These are phyloP conservation scores for Kazachstania kunashirensis DNA, from an alignment of 805 yeast genomes.

Conservation along the genomic window DNA sequence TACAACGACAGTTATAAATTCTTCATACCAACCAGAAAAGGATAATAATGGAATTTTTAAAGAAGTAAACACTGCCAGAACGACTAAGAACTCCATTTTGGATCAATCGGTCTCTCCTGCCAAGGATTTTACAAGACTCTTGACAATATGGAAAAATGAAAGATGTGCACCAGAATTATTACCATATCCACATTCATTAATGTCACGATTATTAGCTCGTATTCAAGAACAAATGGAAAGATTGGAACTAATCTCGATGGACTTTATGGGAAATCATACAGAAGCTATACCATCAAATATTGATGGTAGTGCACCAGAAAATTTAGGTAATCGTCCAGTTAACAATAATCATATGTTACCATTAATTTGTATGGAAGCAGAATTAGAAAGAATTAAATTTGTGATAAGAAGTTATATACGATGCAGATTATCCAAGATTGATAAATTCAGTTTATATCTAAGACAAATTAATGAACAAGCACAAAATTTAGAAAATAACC, in stretches of 20 bases:
- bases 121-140: slow-evolving; percentile 31
- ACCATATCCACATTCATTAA: slow-evolving; percentile 53
- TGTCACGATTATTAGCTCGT: slow-evolving; percentile 48
- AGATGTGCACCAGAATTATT: slow-evolving; percentile 81
- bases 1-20: slow-evolving; percentile 15
- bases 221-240: slow-evolving; percentile 63
- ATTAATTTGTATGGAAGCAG: slow-evolving; percentile 80
- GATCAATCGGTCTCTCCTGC: slow-evolving; percentile 16
- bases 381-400: slow-evolving; percentile 77
- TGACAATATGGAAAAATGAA: slow-evolving; percentile 71
- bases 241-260: slow-evolving; percentile 71
- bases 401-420: slow-evolving; percentile 74
- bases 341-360: slow-evolving; percentile 35
- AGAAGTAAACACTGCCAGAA: too few relatives aligned
- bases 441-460: slow-evolving; percentile 54
- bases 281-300: slow-evolving; percentile 21
- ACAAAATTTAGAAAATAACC: slow-evolving; percentile 6
- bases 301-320: slow-evolving; percentile 1
- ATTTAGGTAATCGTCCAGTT: slow-evolving; percentile 5
- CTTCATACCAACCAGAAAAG: slow-evolving; percentile 9
- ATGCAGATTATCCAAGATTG: slow-evolving; percentile 67
- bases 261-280: slow-evolving; percentile 39
- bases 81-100: too few relatives aligned
- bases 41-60: too few relatives aligned
- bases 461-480: slow-evolving; percentile 28